These are phyloP conservation scores for Alnus rubra DNA, from an alignment of 306 rosid species.

Conservation along the genomic window DNA sequence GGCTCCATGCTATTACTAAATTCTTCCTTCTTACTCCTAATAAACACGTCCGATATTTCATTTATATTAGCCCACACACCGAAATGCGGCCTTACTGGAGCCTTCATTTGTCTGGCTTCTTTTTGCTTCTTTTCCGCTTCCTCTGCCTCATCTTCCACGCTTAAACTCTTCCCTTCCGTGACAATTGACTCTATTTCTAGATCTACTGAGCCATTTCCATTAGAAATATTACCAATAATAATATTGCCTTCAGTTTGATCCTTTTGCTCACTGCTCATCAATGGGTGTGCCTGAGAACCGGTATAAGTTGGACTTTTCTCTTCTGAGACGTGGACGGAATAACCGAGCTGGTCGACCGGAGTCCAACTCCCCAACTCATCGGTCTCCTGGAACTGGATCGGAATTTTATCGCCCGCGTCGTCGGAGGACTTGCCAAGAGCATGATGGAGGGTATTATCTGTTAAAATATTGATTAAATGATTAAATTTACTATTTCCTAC, in stretches of 20 bases:
- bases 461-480: too few species aligned
- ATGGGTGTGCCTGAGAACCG: neutral
- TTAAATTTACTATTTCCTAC: too few species aligned
- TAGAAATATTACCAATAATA: too few species aligned
- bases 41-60: constrained; percentile 37
- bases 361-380: constrained; percentile 20
- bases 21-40: constrained; percentile 39
- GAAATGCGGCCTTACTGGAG: neutral
- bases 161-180: neutral
- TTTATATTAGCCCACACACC: constrained; percentile 30
- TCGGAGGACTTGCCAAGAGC: neutral
- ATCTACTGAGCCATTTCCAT: neutral
- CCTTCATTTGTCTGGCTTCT: constrained; percentile 20
- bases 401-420: neutral
- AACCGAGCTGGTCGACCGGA: neutral
- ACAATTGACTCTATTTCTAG: neutral
- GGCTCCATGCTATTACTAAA: neutral
- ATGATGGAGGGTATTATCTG: too few species aligned
- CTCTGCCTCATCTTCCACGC: neutral
- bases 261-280: neutral
- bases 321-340: neutral
- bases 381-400: constrained; percentile 12
- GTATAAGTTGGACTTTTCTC: neutral
- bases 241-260: neutral
- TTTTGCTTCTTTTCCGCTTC: constrained; percentile 25